These are phyloP conservation scores for Mycena vitilis DNA, from an alignment of 768 basidiomycete species.

Conservation along the genomic window DNA sequence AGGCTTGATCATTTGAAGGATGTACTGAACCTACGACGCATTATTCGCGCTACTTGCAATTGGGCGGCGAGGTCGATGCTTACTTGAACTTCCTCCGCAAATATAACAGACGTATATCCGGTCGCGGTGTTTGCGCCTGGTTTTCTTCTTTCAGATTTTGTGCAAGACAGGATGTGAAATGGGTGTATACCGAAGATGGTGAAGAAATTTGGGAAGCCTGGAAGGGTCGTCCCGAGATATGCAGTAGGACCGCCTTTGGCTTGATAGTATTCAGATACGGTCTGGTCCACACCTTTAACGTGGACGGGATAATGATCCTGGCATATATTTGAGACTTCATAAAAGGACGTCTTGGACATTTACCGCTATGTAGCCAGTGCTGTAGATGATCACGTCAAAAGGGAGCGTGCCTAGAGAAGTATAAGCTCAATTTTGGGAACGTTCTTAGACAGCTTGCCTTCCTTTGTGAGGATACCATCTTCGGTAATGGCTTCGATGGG, in stretches of 20 bases:
- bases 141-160: constrained; percentile 23
- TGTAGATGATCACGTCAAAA: constrained; percentile 44
- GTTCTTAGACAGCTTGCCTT: constrained; percentile 38
- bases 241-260: constrained; percentile 55
- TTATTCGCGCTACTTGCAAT: not conserved
- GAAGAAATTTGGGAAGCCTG: constrained; percentile 61
- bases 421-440: constrained; percentile 39
- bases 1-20: constrained; percentile 53
- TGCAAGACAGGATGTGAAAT: not conserved
- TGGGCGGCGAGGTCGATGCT: too few relatives aligned
- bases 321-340: not conserved
- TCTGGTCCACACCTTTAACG: constrained; percentile 42
- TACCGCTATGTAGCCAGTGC: constrained; percentile 13
- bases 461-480: constrained; percentile 59
- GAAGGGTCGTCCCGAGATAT: constrained; percentile 56
- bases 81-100: too few relatives aligned
- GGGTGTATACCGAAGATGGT: constrained; percentile 48
- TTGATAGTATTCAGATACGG: constrained; percentile 55
- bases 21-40: constrained; percentile 53
- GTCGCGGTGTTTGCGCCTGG: constrained; percentile 58
- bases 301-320: constrained; percentile 50
- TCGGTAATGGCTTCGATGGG: constrained; percentile 60
- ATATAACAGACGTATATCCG: too few relatives aligned
- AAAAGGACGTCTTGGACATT: not conserved
- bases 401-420: constrained; percentile 31